A percentile compares a stretch with the other conserved stretches of the same genome.
phyloP scores from a whole-genome alignment of 176 grass and related monocot genomes.

The Secale cereale region DNA sequence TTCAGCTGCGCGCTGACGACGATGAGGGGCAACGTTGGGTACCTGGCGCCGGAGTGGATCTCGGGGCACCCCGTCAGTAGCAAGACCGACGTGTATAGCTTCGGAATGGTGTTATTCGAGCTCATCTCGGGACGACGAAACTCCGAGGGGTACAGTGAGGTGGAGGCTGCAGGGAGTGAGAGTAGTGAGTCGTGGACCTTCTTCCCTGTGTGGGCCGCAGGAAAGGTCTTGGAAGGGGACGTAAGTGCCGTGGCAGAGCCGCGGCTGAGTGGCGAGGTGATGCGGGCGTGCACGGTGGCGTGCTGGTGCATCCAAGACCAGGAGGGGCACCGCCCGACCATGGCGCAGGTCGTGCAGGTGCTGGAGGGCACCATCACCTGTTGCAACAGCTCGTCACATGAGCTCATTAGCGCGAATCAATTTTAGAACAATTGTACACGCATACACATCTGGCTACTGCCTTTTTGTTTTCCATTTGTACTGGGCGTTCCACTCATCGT shows the following conservation, averaged over 20 bases:
- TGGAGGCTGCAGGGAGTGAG: not conserved
- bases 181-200: not conserved
- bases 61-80: conserved; percentile 14
- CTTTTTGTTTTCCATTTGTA: too few species aligned
- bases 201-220: conserved; percentile 30
- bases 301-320: conserved; percentile 36
- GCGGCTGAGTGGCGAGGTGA: conserved; percentile 13
- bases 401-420: too few species aligned
- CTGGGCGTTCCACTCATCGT: too few species aligned
- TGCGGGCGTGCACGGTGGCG: conserved; percentile 27
- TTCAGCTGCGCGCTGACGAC: conserved; percentile 11
- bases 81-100: conserved; percentile 51
- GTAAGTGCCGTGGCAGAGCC: conserved; percentile 8
- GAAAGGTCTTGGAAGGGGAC: conserved; percentile 15
- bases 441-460: too few species aligned
- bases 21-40: conserved; percentile 35
- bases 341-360: conserved; percentile 24
- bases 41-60: conserved; percentile 43
- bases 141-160: not conserved
- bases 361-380: too few species aligned
- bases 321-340: conserved; percentile 27
- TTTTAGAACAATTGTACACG: too few species aligned
- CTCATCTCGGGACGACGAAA: conserved; percentile 28
- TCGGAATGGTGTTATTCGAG: conserved; percentile 49
- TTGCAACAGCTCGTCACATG: too few species aligned